Base-by-base conservation (phyloP, 495 filamentous ascomycete species). In the Penicillium coprophilum region DNA sequence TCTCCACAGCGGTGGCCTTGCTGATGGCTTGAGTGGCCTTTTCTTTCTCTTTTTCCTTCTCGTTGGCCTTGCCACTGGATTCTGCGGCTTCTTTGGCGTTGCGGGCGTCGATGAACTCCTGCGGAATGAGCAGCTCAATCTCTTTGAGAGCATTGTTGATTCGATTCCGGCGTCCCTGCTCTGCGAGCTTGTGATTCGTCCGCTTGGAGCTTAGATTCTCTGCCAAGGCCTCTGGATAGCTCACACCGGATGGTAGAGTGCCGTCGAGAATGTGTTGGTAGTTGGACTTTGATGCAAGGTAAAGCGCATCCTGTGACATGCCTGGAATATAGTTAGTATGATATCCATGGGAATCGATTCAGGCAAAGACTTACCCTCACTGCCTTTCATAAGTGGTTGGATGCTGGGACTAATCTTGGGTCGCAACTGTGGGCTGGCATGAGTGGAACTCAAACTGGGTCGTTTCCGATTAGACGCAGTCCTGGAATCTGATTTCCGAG, bases 211-310 rank as follows among this genome's bases (percentile, higher is more conserved):
- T 97, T 30, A 98, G 75, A 52, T 95, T 95, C 31, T 92, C 94
- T 5, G 91, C 93, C 19, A 98, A 80, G 15, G 90, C 87, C 61
- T 90, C 88, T 0, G 94, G 94, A 59, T 96, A 98, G 1, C 86
- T 89, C 23, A 98, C 87, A 11, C 94, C 94, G 0, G 90, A 91
- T 5, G 96, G 84, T 41, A 88, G 84, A 39, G 87, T 97, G 41
- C 94, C 94, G 67, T 97, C 93, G 27, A 98, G 73, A 51, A 98
- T 94, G 65, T 96, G 94, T 68, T 98, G 94, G 66, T 98, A 98
- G 68, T 98, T 98, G 19, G 92, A 96, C 66, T 97, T 97, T 31
- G 88, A 89, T 11, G 93, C 90, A 21, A 98, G 79, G 44, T 97
- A 81, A 23, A 93, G 83, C 15, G 93, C 92, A 15, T 95, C 82